phyloP scores from a whole-genome alignment of 2,329 filamentous ascomycete genomes.

The Diaporthe velutina region DNA sequence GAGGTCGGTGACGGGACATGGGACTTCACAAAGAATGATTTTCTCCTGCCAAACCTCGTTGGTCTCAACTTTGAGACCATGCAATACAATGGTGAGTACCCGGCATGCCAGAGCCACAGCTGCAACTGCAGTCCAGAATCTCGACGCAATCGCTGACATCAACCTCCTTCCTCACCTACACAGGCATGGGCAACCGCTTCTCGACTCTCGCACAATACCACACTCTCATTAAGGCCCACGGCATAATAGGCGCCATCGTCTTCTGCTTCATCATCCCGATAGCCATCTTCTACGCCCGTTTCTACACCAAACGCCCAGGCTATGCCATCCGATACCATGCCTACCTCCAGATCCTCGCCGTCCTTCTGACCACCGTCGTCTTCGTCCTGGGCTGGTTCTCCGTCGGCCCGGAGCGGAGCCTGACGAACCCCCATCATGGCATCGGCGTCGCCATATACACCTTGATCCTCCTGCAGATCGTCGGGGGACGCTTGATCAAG shows the following conservation, averaged over 20 bases:
- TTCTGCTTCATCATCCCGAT: slow-evolving; percentile 81
- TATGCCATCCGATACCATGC: slow-evolving; percentile 78
- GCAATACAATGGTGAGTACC: slow-evolving; percentile 80
- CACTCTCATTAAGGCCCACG: slow-evolving; percentile 77
- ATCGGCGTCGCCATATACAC: slow-evolving; percentile 86
- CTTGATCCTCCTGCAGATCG: slow-evolving; percentile 76
- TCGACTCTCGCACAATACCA: slow-evolving; percentile 78
- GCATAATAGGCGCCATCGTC: slow-evolving; percentile 77
- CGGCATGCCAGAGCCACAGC: not conserved
- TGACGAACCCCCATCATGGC: slow-evolving; percentile 87
- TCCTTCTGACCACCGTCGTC: slow-evolving; percentile 76
- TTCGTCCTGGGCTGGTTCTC: slow-evolving; percentile 84
- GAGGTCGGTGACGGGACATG: slow-evolving; percentile 86
- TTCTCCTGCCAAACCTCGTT: slow-evolving; percentile 81
- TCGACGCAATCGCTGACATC: slow-evolving; percentile 36
- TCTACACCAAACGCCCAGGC: slow-evolving; percentile 73
- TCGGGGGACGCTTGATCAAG: slow-evolving; percentile 76
- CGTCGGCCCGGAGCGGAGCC: slow-evolving; percentile 77
- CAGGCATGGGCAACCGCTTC: slow-evolving; percentile 88
- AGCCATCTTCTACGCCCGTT: slow-evolving; percentile 81
- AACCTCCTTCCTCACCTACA: not conserved
- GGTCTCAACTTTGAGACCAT: slow-evolving; percentile 85
- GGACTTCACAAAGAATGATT: slow-evolving; percentile 82
- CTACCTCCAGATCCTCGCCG: slow-evolving; percentile 78
- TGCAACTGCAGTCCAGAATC: not conserved